Base-by-base conservation (phyloP, 2,329 filamentous ascomycete species). In the Alternaria conjuncta region DNA sequence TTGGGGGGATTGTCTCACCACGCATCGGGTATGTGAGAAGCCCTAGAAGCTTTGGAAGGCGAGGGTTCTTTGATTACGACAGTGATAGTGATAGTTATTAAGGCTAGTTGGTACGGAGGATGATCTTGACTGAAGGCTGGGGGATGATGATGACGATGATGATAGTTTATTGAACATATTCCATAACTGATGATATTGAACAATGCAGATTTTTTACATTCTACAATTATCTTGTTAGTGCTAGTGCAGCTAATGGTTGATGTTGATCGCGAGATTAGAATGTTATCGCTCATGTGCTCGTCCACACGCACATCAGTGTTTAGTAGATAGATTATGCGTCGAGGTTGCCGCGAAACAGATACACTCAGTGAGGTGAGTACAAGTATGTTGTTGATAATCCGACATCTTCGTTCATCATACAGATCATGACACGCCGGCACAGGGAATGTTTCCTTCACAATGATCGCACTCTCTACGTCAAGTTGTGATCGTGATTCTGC, bases 131-230 rank as follows among this genome's bases (percentile, higher is more conserved):
- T 32, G 12, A 13, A 51, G 26, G 18, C 3, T 7, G 10, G n/a
- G 41, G 41, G 41, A 41, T 41, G 18, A 2, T 12, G 26, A 51
- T 4, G 47, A 20, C 18, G 18, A 51, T 32, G 4, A n/a, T 11
- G 18, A 21, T 21, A 11, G 7, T 15, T 1, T 30, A 13, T 1
- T 5, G 20, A 30, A 6, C 2, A 1, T 0, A 10, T 10, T 21
- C 2, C 6, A 13, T 13, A n/a, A 1, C 2, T 13, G 7, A 15
- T 0, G 47, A 5, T 4, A 0, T 15, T 32, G 18, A 21, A 6
- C 12, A 9, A 11, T 15, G 18, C 2, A 21, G 1, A 21, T 32
- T 32, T 10, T 28, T 30, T 30, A 32, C 13, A 32, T 8, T 32
- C 30, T 32, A 32, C 2, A 4, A 0, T 32, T 32, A 32, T 32